phyloP scores from a whole-genome alignment of 148 eudicot species.

The Selenicereus undatus region DNA sequence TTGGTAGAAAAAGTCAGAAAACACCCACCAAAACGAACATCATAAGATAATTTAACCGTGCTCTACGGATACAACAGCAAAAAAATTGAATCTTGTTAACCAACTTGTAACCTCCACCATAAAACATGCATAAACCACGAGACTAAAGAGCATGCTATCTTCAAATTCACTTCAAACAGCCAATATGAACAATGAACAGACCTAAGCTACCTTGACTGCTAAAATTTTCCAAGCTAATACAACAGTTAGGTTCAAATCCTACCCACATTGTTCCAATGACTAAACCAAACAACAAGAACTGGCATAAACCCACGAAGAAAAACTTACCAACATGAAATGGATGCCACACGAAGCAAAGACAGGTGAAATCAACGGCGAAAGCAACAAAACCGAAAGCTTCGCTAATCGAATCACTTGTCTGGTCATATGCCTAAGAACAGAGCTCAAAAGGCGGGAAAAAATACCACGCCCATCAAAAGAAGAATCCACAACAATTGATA shows the following conservation, averaged over 20 bases:
- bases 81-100: not conserved
- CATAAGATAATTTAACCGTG: not conserved
- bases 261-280: not conserved
- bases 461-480: conserved; percentile 27
- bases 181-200: not conserved
- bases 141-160: not conserved
- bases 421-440: conserved; percentile 43
- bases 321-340: conserved; percentile 44
- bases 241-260: not conserved
- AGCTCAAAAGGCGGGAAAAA: conserved; percentile 38
- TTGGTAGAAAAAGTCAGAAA: no score
- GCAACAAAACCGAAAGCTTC: conserved; percentile 35
- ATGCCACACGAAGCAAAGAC: conserved; percentile 51
- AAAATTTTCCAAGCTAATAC: no score
- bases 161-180: not conserved
- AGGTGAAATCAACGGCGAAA: conserved; percentile 32
- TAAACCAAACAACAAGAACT: not conserved
- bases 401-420: conserved; percentile 25
- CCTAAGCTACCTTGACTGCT: not conserved
- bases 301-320: not conserved
- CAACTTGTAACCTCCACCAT: not conserved
- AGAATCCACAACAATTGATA: conserved; percentile 30
- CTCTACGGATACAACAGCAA: not conserved
- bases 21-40: not conserved
- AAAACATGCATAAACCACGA: not conserved